Conservation (phyloP, 2,329 filamentous ascomycete species). For the Phymatotrichopsis omnivora region DNA sequence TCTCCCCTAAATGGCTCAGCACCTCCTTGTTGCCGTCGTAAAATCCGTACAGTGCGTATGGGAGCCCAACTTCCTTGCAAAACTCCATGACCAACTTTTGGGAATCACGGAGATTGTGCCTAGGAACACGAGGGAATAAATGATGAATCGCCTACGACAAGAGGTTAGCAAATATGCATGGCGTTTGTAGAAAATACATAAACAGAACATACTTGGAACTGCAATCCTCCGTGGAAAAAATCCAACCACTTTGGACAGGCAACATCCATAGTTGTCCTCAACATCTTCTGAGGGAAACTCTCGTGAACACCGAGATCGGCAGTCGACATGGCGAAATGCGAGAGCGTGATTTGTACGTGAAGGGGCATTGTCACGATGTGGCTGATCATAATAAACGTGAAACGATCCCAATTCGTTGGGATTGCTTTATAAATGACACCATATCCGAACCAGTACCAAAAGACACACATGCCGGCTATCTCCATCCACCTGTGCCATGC, state of each 20-base stretch:
- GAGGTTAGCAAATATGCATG: conserved; percentile 7
- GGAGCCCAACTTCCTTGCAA: conserved; percentile 70
- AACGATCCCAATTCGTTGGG: conserved; percentile 56
- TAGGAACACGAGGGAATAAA: conserved; percentile 69
- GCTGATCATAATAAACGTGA: conserved; percentile 67
- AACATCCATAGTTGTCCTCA: conserved; percentile 88
- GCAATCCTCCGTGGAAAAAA: conserved; percentile 77
- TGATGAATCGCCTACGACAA: conserved; percentile 58
- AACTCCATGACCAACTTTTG: conserved; percentile 72
- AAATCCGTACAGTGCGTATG: conserved; percentile 79
- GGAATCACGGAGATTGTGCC: conserved; percentile 67
- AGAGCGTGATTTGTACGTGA: conserved; percentile 83
- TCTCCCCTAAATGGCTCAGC: conserved; percentile 63
- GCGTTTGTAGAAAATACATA: no score
- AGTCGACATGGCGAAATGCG: conserved; percentile 90
- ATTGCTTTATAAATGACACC: conserved; percentile 63
- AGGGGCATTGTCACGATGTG: conserved; percentile 72
- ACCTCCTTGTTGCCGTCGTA: conserved; percentile 74
- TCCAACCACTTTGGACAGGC: conserved; percentile 82
- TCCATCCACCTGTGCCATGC: conserved; percentile 82
- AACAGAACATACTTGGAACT: conserved; percentile 57
- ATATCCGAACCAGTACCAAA: conserved; percentile 84
- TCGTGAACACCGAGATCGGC: conserved; percentile 72
- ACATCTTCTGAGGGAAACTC: conserved; percentile 81
- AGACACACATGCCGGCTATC: conserved; percentile 62